Evolutionary conservation across 805 yeast species (phyloP).

Genomic region (Komagataella mondaviorum): DNA sequence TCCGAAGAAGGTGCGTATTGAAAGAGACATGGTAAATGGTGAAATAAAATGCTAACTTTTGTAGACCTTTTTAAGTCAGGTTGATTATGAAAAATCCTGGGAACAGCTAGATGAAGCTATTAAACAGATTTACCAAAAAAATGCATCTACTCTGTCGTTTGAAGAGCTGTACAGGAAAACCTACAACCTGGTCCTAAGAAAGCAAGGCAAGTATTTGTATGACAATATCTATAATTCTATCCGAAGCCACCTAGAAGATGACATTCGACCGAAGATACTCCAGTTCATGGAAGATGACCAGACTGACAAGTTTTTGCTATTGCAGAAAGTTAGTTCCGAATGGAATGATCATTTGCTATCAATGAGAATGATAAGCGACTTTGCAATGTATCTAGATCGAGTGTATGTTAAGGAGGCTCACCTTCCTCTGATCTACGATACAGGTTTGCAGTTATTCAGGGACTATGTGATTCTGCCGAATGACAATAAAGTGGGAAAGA

Average conservation of each 20-base stretch:
- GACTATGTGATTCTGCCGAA: slow-evolving; percentile 40
- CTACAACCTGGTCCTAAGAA: slow-evolving; percentile 60
- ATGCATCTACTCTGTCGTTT: slow-evolving; percentile 64
- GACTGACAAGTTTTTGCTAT: slow-evolving; percentile 12
- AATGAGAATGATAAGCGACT: slow-evolving; percentile 73
- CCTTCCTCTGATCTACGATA: slow-evolving; percentile 53
- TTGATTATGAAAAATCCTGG: slow-evolving; percentile 63
- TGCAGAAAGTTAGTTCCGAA: slow-evolving; percentile 21
- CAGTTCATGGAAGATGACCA: slow-evolving; percentile 5
- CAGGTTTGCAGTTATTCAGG: slow-evolving; percentile 58
- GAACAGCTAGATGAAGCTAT: slow-evolving; percentile 50
- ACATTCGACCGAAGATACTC: slow-evolving; percentile 9
- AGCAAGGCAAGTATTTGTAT: slow-evolving; percentile 52
- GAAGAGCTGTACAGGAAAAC: slow-evolving; percentile 75
- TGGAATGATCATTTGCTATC: slow-evolving; percentile 67
- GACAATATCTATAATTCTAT: slow-evolving; percentile 41
- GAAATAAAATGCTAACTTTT: background rate
- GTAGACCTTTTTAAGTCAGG: slow-evolving; percentile 9
- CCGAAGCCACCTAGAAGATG: slow-evolving; percentile 26
- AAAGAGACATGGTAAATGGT: background rate
- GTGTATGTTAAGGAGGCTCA: slow-evolving; percentile 65
- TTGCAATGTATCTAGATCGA: slow-evolving; percentile 75
- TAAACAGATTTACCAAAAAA: slow-evolving; percentile 52
- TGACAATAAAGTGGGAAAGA: slow-evolving; percentile 33
- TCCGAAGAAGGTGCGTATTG: slow-evolving; percentile 31